These are phyloP conservation scores for Aspergillus texensis DNA, from an alignment of 2,329 filamentous ascomycete genomes.

Conservation along the genomic window DNA sequence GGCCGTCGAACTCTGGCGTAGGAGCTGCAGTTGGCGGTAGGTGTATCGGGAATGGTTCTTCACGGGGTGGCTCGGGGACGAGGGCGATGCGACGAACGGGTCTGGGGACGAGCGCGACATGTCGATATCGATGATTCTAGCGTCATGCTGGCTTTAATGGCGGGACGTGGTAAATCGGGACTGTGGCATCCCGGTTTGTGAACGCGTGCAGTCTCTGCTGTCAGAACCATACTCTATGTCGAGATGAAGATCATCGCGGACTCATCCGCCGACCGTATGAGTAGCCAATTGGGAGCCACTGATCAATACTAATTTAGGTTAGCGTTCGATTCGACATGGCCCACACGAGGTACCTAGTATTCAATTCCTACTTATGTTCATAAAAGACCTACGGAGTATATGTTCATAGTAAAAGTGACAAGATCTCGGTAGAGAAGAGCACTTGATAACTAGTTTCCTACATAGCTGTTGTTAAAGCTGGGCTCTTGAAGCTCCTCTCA, in stretches of 20 bases:
- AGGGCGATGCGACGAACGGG: slow-evolving; percentile 24
- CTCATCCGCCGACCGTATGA: not conserved
- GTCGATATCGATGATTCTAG: slow-evolving; percentile 32
- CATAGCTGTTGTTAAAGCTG: not conserved
- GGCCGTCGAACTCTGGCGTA: slow-evolving; percentile 69
- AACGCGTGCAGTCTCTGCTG: not conserved
- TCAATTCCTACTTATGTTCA: not conserved
- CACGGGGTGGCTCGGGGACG: slow-evolving; percentile 50
- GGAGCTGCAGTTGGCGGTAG: slow-evolving; percentile 76
- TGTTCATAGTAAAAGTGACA: too few species aligned
- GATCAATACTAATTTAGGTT: not conserved
- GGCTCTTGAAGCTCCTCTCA: not conserved
- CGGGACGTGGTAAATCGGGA: not conserved
- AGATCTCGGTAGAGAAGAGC: not conserved
- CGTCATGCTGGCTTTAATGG: slow-evolving; percentile 19
- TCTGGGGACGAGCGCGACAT: slow-evolving; percentile 69
- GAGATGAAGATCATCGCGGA: not conserved
- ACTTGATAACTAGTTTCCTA: not conserved
- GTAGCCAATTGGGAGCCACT: not conserved
- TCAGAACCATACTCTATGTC: not conserved
- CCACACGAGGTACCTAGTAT: not conserved
- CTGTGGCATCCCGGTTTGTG: not conserved
- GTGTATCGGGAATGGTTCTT: slow-evolving; percentile 71
- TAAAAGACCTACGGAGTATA: not conserved
- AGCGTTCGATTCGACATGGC: not conserved